Conservation (phyloP, 177 flowering plant genomes). For the Vitis hybrid region DNA sequence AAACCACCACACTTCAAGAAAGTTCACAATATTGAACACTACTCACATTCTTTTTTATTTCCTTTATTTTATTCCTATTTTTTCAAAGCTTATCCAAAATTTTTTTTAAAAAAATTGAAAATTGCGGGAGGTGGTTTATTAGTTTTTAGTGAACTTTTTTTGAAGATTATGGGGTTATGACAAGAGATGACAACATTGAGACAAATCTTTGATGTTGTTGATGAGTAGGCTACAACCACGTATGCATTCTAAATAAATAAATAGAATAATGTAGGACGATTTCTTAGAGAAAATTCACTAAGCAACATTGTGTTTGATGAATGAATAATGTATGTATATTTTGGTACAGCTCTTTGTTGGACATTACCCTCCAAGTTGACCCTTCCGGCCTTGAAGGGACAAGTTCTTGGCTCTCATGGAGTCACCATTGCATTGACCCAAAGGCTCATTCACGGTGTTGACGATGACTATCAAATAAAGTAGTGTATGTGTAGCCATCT, state of each 20-base stretch:
- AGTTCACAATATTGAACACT: not conserved
- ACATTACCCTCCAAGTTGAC: constrained; percentile 6
- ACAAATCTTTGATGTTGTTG: not conserved
- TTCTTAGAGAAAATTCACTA: not conserved
- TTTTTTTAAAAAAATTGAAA: too few relatives aligned
- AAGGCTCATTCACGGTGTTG: not conserved
- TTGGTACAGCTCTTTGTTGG: not conserved
- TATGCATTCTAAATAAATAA: not conserved
- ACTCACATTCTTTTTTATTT: not conserved
- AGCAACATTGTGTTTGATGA: not conserved
- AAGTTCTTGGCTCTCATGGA: not conserved
- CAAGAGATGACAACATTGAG: not conserved
- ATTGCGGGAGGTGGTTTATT: too few relatives aligned
- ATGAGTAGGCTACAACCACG: not conserved
- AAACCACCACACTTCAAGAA: too few relatives aligned
- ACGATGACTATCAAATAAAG: too few relatives aligned
- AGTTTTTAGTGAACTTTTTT: not conserved
- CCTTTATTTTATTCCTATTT: not conserved
- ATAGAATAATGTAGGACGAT: not conserved
- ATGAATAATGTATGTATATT: not conserved
- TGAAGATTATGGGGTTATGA: fast-evolving
- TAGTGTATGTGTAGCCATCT: too few relatives aligned
- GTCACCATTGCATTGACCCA: not conserved
- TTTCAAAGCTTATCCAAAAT: too few relatives aligned
- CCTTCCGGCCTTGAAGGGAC: constrained; percentile 2